A percentile compares a stretch with the other conserved stretches of the same genome.
These are phyloP conservation scores for Boeremia exigua DNA, from an alignment of 2,329 filamentous ascomycete species.

Conservation along the genomic window DNA sequence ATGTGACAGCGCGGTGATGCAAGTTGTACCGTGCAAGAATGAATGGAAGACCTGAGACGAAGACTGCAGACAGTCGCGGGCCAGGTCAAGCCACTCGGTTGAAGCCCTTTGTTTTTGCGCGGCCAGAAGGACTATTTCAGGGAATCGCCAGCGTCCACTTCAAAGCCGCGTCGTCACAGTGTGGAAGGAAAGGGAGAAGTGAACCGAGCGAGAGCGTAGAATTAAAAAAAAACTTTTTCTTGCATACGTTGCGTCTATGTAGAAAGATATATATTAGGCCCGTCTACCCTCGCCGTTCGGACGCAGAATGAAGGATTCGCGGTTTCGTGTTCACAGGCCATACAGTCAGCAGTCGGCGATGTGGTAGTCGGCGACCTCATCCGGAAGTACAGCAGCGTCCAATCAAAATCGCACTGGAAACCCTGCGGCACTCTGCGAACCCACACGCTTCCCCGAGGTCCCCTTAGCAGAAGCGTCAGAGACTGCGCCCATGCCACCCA, in stretches of 20 bases:
- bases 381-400: slow-evolving; percentile 10
- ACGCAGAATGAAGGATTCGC: slow-evolving; percentile 9
- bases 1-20: not conserved
- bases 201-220: not conserved
- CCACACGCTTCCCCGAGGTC: slow-evolving; percentile 17
- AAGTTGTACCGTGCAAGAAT: not conserved
- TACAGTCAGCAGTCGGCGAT: slow-evolving; percentile 21
- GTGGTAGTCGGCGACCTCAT: slow-evolving; percentile 20
- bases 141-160: not conserved
- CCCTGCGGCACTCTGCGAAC: slow-evolving; percentile 2
- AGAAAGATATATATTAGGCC: slow-evolving; percentile 8
- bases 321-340: slow-evolving; percentile 16
- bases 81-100: slow-evolving; percentile 11
- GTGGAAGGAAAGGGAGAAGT: not conserved
- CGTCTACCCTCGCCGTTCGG: slow-evolving; percentile 9
- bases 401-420: slow-evolving; percentile 4
- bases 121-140: slow-evolving; percentile 5
- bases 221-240: not conserved
- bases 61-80: not conserved
- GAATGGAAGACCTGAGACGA: not conserved
- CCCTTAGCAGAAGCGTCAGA: slow-evolving; percentile 12
- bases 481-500: slow-evolving; percentile 4
- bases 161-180: not conserved
- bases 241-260: not conserved
- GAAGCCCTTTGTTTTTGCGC: slow-evolving; percentile 11